These are phyloP conservation scores for Cubamyces sp. DNA, from an alignment of 768 basidiomycete species.

Conservation along the genomic window DNA sequence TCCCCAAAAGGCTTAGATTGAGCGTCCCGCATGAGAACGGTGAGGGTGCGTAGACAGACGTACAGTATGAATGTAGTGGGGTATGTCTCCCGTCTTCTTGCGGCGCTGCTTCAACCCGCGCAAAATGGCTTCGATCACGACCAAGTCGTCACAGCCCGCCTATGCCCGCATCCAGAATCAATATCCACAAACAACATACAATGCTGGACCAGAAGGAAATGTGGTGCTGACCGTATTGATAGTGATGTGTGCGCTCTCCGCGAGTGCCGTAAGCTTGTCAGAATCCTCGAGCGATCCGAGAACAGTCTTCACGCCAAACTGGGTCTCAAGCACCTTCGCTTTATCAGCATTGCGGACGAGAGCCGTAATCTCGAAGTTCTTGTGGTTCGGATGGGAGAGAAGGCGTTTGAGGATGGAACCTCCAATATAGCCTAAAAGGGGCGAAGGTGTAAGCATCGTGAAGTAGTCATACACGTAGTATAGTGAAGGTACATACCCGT, in stretches of 20 bases:
- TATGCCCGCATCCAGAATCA: conserved; percentile 17
- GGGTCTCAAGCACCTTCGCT: conserved; percentile 22
- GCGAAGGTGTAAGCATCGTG: too few species aligned
- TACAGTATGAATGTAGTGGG: conserved; percentile 66
- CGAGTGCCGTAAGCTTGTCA: conserved; percentile 39
- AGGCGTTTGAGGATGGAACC: conserved; percentile 54
- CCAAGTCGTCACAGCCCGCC: conserved; percentile 52
- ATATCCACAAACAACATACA: too few species aligned
- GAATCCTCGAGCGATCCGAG: conserved; percentile 36
- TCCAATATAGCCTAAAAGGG: conserved; percentile 52
- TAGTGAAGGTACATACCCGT: conserved; percentile 39
- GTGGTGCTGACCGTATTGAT: conserved; percentile 11
- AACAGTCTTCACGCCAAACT: conserved; percentile 24
- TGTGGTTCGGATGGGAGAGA: conserved; percentile 45
- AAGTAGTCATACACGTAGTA: too few species aligned
- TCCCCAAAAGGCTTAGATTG: too few species aligned
- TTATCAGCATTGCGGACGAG: conserved; percentile 50
- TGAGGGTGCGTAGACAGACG: conserved; percentile 27
- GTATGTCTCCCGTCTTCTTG: conserved; percentile 45
- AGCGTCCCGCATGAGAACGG: too few species aligned
- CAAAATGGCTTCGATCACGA: conserved; percentile 50
- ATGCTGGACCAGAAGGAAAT: too few species aligned
- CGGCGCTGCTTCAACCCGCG: conserved; percentile 53
- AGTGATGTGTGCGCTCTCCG: conserved; percentile 46
- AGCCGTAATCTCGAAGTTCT: conserved; percentile 46